phyloP scores from a whole-genome alignment of 768 basidiomycete species.

The Neoboletus subvelutipes region DNA sequence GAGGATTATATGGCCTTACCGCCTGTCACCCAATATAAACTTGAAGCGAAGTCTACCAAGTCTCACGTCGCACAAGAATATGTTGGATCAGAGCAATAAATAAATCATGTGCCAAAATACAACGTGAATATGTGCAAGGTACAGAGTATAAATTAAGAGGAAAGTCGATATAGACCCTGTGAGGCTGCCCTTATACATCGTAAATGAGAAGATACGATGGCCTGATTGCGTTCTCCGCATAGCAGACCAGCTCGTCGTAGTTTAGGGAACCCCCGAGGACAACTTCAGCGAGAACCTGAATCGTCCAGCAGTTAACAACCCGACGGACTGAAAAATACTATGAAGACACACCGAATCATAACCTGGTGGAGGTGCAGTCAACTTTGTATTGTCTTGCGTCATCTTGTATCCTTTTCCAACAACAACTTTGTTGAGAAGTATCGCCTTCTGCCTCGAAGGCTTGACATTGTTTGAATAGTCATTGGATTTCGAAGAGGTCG shows the following conservation, averaged over 20 bases:
- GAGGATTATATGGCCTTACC: background rate
- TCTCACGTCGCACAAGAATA: background rate
- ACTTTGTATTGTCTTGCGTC: conserved; percentile 51
- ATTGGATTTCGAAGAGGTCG: conserved; percentile 80
- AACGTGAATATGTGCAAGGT: background rate
- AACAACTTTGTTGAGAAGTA: conserved; percentile 72
- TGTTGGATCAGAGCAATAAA: conserved; percentile 1
- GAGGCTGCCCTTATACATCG: conserved; percentile 38
- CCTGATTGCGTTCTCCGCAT: conserved; percentile 67
- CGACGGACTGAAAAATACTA: background rate
- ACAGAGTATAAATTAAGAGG: conserved; percentile 7
- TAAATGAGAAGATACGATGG: conserved; percentile 73
- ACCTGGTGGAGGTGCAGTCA: conserved; percentile 60
- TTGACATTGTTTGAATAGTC: conserved; percentile 66
- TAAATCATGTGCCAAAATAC: conserved; percentile 1
- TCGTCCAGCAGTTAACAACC: conserved; percentile 1
- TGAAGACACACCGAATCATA: conserved; percentile 58
- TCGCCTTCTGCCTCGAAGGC: conserved; percentile 55
- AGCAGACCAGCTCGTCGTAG: conserved; percentile 71
- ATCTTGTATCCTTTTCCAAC: conserved; percentile 71
- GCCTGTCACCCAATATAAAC: background rate
- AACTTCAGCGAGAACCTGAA: conserved; percentile 63
- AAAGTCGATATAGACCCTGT: background rate
- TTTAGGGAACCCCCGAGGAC: conserved; percentile 59
- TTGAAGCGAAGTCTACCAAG: background rate